These are phyloP conservation scores for Suhomyces anneliseae DNA, from an alignment of 1,139 yeast species.

Conservation along the genomic window DNA sequence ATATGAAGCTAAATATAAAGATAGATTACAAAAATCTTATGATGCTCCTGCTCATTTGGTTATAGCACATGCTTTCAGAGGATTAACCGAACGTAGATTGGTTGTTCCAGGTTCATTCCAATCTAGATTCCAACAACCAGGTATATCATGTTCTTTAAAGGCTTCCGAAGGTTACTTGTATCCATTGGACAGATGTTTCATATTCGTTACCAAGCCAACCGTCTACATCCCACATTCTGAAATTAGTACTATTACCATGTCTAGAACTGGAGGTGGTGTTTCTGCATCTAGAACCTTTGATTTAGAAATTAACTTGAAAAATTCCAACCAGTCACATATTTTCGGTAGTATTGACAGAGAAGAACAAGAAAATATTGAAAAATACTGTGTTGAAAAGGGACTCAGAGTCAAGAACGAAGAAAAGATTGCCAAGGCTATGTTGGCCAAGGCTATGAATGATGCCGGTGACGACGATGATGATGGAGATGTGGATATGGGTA, in stretches of 20 bases:
- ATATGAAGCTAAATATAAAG: constrained; percentile 73
- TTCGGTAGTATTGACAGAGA: constrained; percentile 90
- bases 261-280: constrained; percentile 82
- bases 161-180: constrained; percentile 94
- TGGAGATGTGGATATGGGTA: constrained; percentile 67
- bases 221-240: constrained; percentile 87
- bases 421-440: constrained; percentile 77
- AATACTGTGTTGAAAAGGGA: constrained; percentile 74
- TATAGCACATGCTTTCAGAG: constrained; percentile 84
- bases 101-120: constrained; percentile 84
- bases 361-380: constrained; percentile 80
- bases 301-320: constrained; percentile 71
- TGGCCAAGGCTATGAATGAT: constrained; percentile 74
- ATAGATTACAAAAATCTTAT: constrained; percentile 71
- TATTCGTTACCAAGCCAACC: constrained; percentile 93
- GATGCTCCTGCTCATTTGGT: constrained; percentile 86
- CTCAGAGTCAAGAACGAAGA: constrained; percentile 85
- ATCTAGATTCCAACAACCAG: constrained; percentile 74
- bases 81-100: constrained; percentile 83
- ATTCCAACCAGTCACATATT: constrained; percentile 68
- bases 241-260: constrained; percentile 71
- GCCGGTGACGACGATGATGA: constrained; percentile 67
- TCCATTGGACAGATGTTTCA: constrained; percentile 85
- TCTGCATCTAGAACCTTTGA: constrained; percentile 91
- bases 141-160: constrained; percentile 86